Conservation (phyloP, 306 rosid species). For the Vicia sativa region DNA sequence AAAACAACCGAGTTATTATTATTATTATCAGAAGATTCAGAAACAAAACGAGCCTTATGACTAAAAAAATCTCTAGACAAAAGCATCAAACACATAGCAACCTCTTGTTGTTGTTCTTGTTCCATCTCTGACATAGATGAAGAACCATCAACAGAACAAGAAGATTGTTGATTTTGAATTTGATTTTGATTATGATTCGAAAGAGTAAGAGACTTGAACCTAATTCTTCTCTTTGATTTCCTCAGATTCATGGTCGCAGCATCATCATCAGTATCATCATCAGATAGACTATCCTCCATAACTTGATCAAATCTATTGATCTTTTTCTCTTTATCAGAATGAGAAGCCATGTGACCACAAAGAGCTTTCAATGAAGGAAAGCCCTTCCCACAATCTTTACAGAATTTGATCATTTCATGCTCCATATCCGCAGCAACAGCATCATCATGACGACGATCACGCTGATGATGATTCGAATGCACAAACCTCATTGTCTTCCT, state of each 20-base stretch:
- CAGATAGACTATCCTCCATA: background rate
- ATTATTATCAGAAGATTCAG: conserved; percentile 67
- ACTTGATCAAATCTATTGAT: conserved; percentile 1
- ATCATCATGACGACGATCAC: background rate
- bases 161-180: conserved; percentile 29
- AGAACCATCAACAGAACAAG: conserved; percentile 31
- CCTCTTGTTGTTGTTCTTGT: conserved; percentile 69
- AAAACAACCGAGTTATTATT: conserved; percentile 51
- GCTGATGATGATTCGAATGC: conserved; percentile 35
- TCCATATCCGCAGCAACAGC: background rate
- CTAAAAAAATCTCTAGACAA: conserved; percentile 62
- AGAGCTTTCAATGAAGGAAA: conserved; percentile 79
- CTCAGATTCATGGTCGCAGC: conserved; percentile 31
- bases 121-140: conserved; percentile 51
- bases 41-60: conserved; percentile 46
- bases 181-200: too few relatives aligned
- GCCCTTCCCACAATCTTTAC: conserved; percentile 88
- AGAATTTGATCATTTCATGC: conserved; percentile 40
- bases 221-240: conserved; percentile 57
- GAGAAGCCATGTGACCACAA: conserved; percentile 89
- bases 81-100: conserved; percentile 71
- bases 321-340: conserved; percentile 66
- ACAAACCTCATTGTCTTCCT: conserved; percentile 68
- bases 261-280: conserved; percentile 5
- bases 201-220: conserved; percentile 45